These are phyloP conservation scores for Aspergillus nidulans DNA, from an alignment of 495 filamentous ascomycete genomes.

Conservation along the genomic window DNA sequence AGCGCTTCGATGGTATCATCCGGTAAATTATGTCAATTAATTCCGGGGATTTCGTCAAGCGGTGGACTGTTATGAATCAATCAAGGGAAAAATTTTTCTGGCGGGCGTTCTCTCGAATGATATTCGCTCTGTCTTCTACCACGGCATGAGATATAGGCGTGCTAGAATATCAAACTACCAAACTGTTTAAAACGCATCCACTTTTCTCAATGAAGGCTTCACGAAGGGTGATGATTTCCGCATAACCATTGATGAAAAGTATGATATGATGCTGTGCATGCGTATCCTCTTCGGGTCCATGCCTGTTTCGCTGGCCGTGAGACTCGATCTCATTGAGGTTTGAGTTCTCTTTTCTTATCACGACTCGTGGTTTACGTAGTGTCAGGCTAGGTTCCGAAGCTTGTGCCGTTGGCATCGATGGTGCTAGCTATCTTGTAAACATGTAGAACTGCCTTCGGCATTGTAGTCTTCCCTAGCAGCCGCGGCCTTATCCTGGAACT, in stretches of 20 bases:
- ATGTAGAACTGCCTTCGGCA: background rate
- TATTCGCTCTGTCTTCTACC: conserved; percentile 30
- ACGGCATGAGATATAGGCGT: conserved; percentile 45
- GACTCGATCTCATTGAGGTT: background rate
- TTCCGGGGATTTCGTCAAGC: conserved; percentile 10
- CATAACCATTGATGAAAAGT: conserved; percentile 49
- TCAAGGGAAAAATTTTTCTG: conserved; percentile 22
- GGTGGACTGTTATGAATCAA: conserved; percentile 36
- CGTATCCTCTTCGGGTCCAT: background rate
- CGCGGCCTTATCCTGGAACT: background rate
- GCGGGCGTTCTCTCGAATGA: conserved; percentile 19
- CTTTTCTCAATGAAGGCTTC: conserved; percentile 50
- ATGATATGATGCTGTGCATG: conserved; percentile 16
- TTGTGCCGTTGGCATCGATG: background rate
- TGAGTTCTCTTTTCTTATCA: background rate
- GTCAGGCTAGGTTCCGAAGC: background rate
- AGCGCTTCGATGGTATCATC: conserved; percentile 96
- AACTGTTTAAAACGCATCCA: conserved; percentile 32
- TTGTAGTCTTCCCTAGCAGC: background rate
- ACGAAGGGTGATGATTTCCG: conserved; percentile 45
- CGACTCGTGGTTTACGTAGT: background rate
- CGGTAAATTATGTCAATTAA: conserved; percentile 55
- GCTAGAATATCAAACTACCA: conserved; percentile 40
- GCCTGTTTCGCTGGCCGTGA: conserved; percentile 8
- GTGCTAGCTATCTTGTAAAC: background rate